These are phyloP conservation scores for Acacia crassicarpa DNA, from an alignment of 306 rosid genomes.

Conservation along the genomic window DNA sequence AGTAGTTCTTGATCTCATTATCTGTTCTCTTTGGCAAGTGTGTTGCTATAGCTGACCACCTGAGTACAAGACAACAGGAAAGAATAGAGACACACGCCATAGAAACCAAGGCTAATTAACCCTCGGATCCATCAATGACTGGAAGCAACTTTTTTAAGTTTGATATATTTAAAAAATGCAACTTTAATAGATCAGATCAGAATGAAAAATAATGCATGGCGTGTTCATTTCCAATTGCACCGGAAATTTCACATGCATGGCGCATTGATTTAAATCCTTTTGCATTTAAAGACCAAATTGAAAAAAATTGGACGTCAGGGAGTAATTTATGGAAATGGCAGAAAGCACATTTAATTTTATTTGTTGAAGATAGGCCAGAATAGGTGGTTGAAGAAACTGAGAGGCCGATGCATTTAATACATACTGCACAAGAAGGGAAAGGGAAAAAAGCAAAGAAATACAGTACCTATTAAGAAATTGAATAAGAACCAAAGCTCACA, in stretches of 20 bases:
- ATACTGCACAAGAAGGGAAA: constrained; percentile 36
- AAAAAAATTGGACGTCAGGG: constrained; percentile 43
- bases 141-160: background rate
- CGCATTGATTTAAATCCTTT: constrained; percentile 20
- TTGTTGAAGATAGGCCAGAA: constrained; percentile 34
- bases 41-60: constrained; percentile 99
- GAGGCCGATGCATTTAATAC: constrained; percentile 57
- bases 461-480: constrained; percentile 16
- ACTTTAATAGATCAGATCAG: background rate
- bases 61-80: constrained; percentile 28
- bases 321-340: constrained; percentile 40
- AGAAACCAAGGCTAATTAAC: constrained; percentile 22
- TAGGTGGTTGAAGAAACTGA: constrained; percentile 44
- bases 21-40: constrained; percentile 96
- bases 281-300: constrained; percentile 39
- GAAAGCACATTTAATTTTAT: constrained; percentile 27
- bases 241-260: constrained; percentile 27
- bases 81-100: constrained; percentile 22
- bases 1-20: constrained; percentile 93
- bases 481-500: constrained; percentile 17
- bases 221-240: constrained; percentile 6
- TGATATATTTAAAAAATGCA: background rate
- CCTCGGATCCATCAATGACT: constrained; percentile 37
- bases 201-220: background rate
- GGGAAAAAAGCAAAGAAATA: constrained; percentile 27